A percentile compares a stretch with the other conserved stretches of the same genome.
phyloP scores from a whole-genome alignment of 1,139 yeast species.

The Nakaseomyces sp. region DNA sequence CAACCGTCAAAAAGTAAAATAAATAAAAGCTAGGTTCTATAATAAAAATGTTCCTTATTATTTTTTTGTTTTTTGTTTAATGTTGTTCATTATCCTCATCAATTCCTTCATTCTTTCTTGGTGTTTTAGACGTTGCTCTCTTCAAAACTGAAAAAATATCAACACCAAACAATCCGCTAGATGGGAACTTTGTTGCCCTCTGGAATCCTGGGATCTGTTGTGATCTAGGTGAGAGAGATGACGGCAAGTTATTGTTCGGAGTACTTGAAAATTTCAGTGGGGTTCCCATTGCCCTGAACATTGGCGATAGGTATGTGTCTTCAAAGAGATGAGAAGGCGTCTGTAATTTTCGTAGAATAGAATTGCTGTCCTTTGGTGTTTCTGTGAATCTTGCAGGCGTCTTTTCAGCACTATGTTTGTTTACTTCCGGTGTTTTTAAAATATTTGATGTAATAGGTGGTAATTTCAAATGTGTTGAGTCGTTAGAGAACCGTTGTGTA shows the following conservation, averaged over 20 bases:
- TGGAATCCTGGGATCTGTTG: slow-evolving; percentile 10
- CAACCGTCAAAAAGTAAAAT: neutral
- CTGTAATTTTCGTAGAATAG: slow-evolving; percentile 27
- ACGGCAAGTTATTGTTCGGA: slow-evolving; percentile 12
- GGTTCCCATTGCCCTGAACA: slow-evolving; percentile 23
- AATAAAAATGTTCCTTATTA: neutral
- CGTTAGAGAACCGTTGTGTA: neutral
- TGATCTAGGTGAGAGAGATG: slow-evolving; percentile 16
- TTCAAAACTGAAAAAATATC: slow-evolving; percentile 50
- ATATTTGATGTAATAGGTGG: slow-evolving; percentile 11
- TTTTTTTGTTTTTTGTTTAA: no score
- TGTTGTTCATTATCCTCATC: no score
- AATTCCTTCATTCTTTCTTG: neutral
- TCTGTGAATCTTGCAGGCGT: slow-evolving; percentile 20
- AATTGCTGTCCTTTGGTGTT: slow-evolving; percentile 24
- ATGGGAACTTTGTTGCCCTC: slow-evolving; percentile 19
- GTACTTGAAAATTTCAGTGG: slow-evolving; percentile 15
- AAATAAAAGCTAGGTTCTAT: neutral
- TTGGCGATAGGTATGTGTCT: slow-evolving; percentile 30
- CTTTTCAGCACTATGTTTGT: slow-evolving; percentile 14
- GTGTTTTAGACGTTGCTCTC: slow-evolving; percentile 35
- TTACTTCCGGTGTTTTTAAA: slow-evolving; percentile 22
- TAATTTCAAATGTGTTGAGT: slow-evolving; percentile 6
- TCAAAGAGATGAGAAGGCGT: slow-evolving; percentile 31
- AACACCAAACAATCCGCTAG: slow-evolving; percentile 45